Evolutionary conservation across 768 basidiomycete genomes (phyloP).

Genomic region (Lactifluus volemus): DNA sequence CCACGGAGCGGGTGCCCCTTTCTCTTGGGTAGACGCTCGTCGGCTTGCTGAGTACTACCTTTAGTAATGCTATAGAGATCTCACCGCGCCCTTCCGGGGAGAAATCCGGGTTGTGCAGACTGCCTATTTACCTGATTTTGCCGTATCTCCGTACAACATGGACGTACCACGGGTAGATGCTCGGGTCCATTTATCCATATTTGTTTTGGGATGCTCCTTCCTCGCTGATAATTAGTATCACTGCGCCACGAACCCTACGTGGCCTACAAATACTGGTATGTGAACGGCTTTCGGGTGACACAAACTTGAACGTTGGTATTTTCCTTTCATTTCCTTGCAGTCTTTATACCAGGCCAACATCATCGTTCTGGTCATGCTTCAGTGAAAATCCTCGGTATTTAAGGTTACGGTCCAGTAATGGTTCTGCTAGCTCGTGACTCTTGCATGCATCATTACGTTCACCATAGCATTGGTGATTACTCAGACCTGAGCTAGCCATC

Average conservation of each 20-base stretch:
- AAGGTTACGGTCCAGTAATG: background rate
- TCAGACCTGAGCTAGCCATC: background rate
- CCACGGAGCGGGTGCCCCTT: conserved; percentile 72
- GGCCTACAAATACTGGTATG: conserved; percentile 32
- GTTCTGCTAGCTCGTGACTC: conserved; percentile 59
- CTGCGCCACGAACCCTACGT: background rate
- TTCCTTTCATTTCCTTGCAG: background rate
- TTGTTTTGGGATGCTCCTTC: conserved; percentile 88
- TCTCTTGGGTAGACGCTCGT: conserved; percentile 79
- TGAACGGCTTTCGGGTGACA: conserved; percentile 72
- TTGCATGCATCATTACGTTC: conserved; percentile 72
- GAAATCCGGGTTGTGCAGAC: conserved; percentile 89
- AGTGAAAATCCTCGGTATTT: background rate
- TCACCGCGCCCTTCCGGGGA: conserved; percentile 65
- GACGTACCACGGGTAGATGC: conserved; percentile 43
- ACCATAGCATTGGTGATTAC: background rate
- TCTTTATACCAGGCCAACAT: background rate
- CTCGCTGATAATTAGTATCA: conserved; percentile 49
- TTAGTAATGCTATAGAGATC: conserved; percentile 81
- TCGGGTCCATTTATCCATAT: conserved; percentile 84
- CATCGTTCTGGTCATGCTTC: conserved; percentile 5
- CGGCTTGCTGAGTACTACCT: conserved; percentile 78
- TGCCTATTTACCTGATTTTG: conserved; percentile 37
- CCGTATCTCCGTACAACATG: background rate
- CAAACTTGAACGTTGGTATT: conserved; percentile 53